These are phyloP conservation scores for Phytophthora pluvialis DNA, from an alignment of 352 stramenopile genomes.

Conservation along the genomic window DNA sequence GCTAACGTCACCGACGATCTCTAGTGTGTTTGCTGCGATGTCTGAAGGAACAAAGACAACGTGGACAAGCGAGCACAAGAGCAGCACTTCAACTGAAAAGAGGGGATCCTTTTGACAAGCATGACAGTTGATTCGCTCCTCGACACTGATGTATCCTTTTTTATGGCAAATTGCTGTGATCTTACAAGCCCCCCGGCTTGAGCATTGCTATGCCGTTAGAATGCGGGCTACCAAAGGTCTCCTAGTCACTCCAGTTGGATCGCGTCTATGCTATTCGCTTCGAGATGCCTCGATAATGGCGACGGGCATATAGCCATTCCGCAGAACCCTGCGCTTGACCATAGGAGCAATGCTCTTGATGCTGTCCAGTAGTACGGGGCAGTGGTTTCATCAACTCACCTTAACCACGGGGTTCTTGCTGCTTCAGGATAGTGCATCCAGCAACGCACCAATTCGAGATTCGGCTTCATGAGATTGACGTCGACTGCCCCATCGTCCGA, in stretches of 20 bases:
- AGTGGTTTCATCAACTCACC: not conserved
- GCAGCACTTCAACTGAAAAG: no score
- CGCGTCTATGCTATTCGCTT: not conserved
- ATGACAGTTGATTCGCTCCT: no score
- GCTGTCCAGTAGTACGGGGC: not conserved
- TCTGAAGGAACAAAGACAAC: no score
- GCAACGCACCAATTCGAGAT: slow-evolving; percentile 45
- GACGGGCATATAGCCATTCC: not conserved
- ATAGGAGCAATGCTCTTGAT: no score
- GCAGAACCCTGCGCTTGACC: no score
- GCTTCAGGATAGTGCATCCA: slow-evolving; percentile 47
- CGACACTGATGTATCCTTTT: no score
- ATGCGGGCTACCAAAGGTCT: not conserved
- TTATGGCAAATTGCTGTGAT: no score
- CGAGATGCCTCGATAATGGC: not conserved
- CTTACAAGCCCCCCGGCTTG: not conserved
- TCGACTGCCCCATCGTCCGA: slow-evolving; percentile 36
- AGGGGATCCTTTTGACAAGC: no score
- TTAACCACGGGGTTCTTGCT: not conserved
- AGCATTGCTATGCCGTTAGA: not conserved
- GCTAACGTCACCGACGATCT: no score
- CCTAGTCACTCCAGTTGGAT: no score
- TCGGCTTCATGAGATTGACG: slow-evolving; percentile 45
- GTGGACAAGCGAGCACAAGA: no score
- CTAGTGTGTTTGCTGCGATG: no score